Evolutionary conservation across 176 grass and related monocot species (phyloP), one percentile per base, ranked within the genome.

Genomic region (Pharus latifolius): DNA sequence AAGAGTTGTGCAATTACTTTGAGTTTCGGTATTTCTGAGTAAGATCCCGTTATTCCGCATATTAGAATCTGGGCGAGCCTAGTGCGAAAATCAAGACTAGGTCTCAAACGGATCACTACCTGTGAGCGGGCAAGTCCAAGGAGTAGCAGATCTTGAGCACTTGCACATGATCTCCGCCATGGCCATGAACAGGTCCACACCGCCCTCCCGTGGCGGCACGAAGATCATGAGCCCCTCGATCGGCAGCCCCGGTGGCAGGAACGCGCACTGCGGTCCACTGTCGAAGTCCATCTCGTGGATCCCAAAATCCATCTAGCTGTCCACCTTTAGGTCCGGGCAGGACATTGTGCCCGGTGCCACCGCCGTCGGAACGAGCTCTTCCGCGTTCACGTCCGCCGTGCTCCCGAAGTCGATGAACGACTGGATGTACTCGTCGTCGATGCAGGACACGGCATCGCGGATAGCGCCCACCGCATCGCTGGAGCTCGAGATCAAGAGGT

Each of bases 401-500:
- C 1, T 22, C 15, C 83, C 83, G 54, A 85, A 85, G 55, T 85
- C 83, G 3, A 80, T 30, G 45, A 56, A 72, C 10, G 83, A 85
- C 55, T 75, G 83, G 56, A 85, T 49, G 70, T 85, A 85, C 10
- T 60, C 26, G 0, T 23, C 54, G 29, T 85, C 83, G 26, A 80
- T 5, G 17, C 49, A 38, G 2, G 69, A 4, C 11, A 55, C 65
- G 20, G 72, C 83, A 26, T 68, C 63, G 70, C 66, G 70, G 27
- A 85, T 69, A 9, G 65, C 25, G 33, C 56, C 37, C 12, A 78
- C 76, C 1, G 73, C 83, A 15, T 16, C 0, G 16, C 29, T 19
- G 28, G 62, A 38, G 15, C 63, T 66, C 3, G 28, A 38, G 27
- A 24, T 13, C 7, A 75, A 30, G 27, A 85, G 38, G n/a, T 40